A percentile compares a stretch with the other conserved stretches of the same genome.
Evolutionary conservation across 2,329 filamentous ascomycete genomes (phyloP).

Genomic region (Graphilbum fragrans): DNA sequence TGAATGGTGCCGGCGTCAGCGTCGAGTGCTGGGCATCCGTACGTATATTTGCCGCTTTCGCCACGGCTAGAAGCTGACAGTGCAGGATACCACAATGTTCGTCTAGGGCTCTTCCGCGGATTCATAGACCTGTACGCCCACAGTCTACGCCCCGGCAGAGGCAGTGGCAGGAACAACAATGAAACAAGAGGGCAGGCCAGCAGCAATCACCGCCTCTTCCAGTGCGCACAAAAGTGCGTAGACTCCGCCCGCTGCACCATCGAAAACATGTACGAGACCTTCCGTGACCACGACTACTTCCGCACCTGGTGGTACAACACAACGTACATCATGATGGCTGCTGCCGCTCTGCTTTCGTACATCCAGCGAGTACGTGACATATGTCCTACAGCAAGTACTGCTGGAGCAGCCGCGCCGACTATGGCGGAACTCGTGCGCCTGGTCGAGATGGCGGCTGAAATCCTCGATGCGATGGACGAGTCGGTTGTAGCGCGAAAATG

Average conservation of each 20-base stretch:
- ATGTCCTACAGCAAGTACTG: too few species aligned
- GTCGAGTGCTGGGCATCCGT: too few species aligned
- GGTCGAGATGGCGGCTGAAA: too few species aligned
- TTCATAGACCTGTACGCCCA: not conserved
- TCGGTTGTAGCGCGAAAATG: too few species aligned
- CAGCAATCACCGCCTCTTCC: too few species aligned
- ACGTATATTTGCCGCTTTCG: not conserved
- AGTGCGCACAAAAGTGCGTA: not conserved
- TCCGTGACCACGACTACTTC: not conserved
- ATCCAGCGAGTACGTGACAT: not conserved
- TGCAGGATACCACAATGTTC: not conserved
- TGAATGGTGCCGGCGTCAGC: too few species aligned
- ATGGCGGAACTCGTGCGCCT: too few species aligned
- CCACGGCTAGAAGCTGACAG: too few species aligned
- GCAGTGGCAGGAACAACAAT: too few species aligned
- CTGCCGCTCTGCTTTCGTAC: not conserved
- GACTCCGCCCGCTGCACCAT: not conserved
- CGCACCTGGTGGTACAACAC: not conserved
- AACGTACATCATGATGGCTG: not conserved
- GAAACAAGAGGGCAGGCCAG: too few species aligned
- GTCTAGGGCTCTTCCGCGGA: not conserved
- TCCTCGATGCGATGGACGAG: too few species aligned
- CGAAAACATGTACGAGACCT: not conserved
- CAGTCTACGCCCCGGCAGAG: not conserved
- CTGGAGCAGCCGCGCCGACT: too few species aligned